These are phyloP conservation scores for Monosporascus ibericus DNA, from an alignment of 2,329 filamentous ascomycete genomes.

Conservation along the genomic window DNA sequence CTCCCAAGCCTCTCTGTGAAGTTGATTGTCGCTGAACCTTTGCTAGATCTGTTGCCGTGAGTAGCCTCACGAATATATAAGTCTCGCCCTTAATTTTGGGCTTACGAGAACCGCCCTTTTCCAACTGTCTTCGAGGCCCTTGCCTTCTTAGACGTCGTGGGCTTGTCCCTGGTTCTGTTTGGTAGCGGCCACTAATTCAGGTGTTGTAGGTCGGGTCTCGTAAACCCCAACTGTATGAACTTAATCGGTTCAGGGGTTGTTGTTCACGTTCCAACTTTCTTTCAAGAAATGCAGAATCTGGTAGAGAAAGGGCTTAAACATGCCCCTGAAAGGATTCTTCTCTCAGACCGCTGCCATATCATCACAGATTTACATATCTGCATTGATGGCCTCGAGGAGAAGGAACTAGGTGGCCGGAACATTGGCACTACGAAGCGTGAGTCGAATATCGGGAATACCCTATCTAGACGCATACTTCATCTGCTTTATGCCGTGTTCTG, in stretches of 20 bases:
- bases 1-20: not conserved
- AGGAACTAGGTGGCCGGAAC: slow-evolving; percentile 33
- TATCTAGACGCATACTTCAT: not conserved
- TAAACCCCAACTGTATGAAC: slow-evolving; percentile 66
- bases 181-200: not conserved
- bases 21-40: not conserved
- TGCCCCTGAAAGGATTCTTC: slow-evolving; percentile 52
- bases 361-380: slow-evolving; percentile 58
- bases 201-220: slow-evolving; percentile 49
- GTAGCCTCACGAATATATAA: not conserved
- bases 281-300: slow-evolving; percentile 56
- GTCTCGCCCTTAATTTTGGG: no score
- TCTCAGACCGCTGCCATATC: slow-evolving; percentile 56
- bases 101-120: no score
- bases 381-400: slow-evolving; percentile 62
- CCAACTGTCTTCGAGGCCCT: no score
- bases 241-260: slow-evolving; percentile 63
- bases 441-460: not conserved
- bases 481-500: no score
- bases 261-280: slow-evolving; percentile 48
- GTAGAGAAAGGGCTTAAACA: slow-evolving; percentile 53
- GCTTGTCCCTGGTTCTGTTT: not conserved
- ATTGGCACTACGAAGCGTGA: slow-evolving; percentile 36
- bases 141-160: not conserved
- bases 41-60: not conserved